Base-by-base conservation (phyloP, 192 early-diverging fungal species). In the Linnemannia hyalina region DNA sequence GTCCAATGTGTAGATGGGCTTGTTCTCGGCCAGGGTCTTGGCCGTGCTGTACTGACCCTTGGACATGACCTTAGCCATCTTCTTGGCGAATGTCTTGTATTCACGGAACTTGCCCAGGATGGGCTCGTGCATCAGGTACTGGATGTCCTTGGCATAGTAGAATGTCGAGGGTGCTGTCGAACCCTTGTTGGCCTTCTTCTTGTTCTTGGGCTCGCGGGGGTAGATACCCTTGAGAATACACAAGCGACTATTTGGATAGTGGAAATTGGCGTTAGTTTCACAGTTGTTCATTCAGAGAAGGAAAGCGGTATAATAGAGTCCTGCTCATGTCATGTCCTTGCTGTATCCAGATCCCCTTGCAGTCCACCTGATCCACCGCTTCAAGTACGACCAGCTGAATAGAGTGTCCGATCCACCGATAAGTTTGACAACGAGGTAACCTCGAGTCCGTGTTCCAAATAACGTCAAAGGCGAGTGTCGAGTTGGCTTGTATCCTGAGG, bases 211-310 rank as follows among this genome's bases (percentile, higher is more conserved):
- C 89, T 98, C 97, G 40, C 96, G 94, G 9, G 98, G 98, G 90
- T 99, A 99, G 78, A 99, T 96, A 41, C 98, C 98, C 90, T 99
- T 99, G 80, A 99, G 90, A 90, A 99, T 99, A 89, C 98, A 99
- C 55, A 99, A 91, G 36, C 98, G 97, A 86, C 98, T 93, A 82
- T 23, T 54, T 35, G 20, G 41, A 77, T 40, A 46, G 80, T 41
- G 23, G 23, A 63, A 52, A 36, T 32, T 29, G 29, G n/a, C 11
- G 29, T 65, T 65, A 32, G 29, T 29, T 29, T 65, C 29, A 35
- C 8, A 8, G 60, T 65, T 26, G 32, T 32, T 57, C 16, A 4
- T 76, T 71, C 72, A 40, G 49, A 20, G 22, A 9, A 32, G 29
- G 41, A 40, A 75, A 29, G 40, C 4, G 46, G n/a, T 42, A 23